phyloP scores from a whole-genome alignment of 2,329 filamentous ascomycete genomes.

The Cytospora piceicola region DNA sequence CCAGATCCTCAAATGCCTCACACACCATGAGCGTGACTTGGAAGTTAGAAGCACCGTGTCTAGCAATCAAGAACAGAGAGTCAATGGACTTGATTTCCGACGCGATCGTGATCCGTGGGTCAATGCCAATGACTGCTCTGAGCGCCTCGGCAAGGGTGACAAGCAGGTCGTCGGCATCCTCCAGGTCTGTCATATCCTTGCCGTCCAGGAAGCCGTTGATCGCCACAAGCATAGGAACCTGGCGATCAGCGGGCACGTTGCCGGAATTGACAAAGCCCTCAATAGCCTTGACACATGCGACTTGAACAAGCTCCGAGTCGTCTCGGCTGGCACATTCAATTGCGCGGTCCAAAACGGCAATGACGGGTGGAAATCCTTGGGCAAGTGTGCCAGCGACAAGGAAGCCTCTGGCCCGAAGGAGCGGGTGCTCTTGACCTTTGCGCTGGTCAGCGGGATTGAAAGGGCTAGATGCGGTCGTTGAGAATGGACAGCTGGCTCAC shows the following conservation, averaged over 20 bases:
- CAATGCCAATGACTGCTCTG: constrained; percentile 78
- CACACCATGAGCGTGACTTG: constrained; percentile 86
- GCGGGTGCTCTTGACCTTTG: constrained; percentile 61
- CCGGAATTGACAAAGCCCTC: constrained; percentile 66
- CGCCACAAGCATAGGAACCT: constrained; percentile 63
- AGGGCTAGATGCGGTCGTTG: neutral
- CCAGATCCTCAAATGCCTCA: constrained; percentile 90
- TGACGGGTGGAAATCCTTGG: constrained; percentile 67
- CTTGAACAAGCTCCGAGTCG: constrained; percentile 84
- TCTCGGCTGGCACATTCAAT: constrained; percentile 77
- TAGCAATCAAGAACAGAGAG: constrained; percentile 85
- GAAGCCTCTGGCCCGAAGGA: constrained; percentile 85
- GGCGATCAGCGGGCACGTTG: constrained; percentile 57
- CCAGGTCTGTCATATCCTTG: constrained; percentile 81
- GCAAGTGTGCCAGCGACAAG: constrained; percentile 82
- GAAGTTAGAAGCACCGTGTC: constrained; percentile 86
- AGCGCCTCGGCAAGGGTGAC: constrained; percentile 88
- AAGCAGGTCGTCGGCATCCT: constrained; percentile 89
- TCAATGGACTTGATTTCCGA: constrained; percentile 76
- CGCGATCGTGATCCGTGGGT: constrained; percentile 74
- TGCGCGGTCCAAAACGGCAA: constrained; percentile 70
- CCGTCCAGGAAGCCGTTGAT: constrained; percentile 75
- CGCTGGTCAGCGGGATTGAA: neutral
- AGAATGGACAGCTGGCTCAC: constrained; percentile 44
- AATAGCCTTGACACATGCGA: constrained; percentile 85